Conservation (phyloP, 768 basidiomycete species). For the Kwoniella europaea region DNA sequence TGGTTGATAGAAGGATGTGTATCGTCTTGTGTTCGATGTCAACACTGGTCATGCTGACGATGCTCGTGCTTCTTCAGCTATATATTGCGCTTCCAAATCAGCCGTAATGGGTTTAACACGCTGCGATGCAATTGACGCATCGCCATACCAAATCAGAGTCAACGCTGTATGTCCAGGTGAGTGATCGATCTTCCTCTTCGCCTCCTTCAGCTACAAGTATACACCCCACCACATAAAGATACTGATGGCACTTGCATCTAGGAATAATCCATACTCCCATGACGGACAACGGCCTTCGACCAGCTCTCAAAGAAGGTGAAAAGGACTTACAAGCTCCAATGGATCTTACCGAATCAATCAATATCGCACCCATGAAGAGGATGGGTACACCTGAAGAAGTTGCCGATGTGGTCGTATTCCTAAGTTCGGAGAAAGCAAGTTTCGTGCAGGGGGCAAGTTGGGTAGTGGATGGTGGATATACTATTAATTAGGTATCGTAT, state of each 20-base stretch:
- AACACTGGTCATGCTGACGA: not conserved
- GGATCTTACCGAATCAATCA: constrained; percentile 26
- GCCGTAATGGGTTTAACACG: constrained; percentile 41
- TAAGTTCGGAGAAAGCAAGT: constrained; percentile 35
- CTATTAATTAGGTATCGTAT: constrained; percentile 15
- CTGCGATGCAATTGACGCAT: constrained; percentile 39
- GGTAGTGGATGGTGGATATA: constrained; percentile 40
- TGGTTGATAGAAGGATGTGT: no score
- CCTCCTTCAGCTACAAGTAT: not conserved
- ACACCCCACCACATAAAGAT: not conserved
- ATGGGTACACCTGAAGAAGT: constrained; percentile 35
- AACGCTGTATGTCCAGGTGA: constrained; percentile 15
- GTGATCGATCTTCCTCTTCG: not conserved
- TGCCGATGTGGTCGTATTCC: constrained; percentile 34
- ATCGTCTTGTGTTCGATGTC: no score
- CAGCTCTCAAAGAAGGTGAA: not conserved
- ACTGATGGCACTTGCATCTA: not conserved
- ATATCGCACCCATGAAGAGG: constrained; percentile 41
- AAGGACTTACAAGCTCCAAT: constrained; percentile 24
- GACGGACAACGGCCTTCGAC: constrained; percentile 24
- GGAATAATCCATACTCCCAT: constrained; percentile 42
- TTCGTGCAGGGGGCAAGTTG: constrained; percentile 37
- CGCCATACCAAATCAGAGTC: constrained; percentile 33
- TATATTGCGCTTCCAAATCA: constrained; percentile 40
- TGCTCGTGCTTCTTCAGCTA: constrained; percentile 16